A percentile compares a stretch with the other conserved stretches of the same genome.
These are phyloP conservation scores for Paramecium sonneborni DNA, from an alignment of 73 alveolate genomes.

Conservation along the genomic window DNA sequence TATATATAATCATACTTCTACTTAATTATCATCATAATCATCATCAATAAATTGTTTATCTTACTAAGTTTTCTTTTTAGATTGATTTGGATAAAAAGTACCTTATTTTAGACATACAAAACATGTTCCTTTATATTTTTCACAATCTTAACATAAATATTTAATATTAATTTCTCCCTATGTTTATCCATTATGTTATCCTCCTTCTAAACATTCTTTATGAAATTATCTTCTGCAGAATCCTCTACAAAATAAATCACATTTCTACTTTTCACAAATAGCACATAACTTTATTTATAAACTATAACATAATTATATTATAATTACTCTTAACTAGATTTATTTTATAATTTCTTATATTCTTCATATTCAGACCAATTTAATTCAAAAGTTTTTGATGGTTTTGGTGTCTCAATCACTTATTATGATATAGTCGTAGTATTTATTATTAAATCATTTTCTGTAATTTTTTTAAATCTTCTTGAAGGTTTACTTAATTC, in stretches of 20 bases:
- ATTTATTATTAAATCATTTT: slow-evolving; percentile 35
- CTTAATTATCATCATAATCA: slow-evolving; percentile 11
- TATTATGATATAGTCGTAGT: background rate
- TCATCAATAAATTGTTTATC: slow-evolving; percentile 5
- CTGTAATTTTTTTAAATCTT: slow-evolving; percentile 55
- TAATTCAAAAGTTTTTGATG: background rate
- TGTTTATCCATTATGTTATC: slow-evolving; percentile 5
- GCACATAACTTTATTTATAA: slow-evolving; percentile 64
- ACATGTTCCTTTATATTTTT: slow-evolving; percentile 71
- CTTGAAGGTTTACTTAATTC: slow-evolving; percentile 57
- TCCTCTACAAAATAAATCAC: slow-evolving; percentile 74
- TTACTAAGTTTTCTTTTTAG: slow-evolving; percentile 3
- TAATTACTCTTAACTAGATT: slow-evolving; percentile 12
- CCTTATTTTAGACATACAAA: slow-evolving; percentile 76
- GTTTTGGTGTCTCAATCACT: background rate
- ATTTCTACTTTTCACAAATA: slow-evolving; percentile 70
- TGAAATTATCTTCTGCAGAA: slow-evolving; percentile 83
- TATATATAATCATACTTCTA: background rate
- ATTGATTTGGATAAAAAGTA: slow-evolving; percentile 25
- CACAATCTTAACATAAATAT: slow-evolving; percentile 81
- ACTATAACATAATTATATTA: background rate
- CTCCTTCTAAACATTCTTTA: slow-evolving; percentile 73
- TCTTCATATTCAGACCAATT: slow-evolving; percentile 49
- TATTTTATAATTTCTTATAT: background rate
- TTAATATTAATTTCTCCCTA: slow-evolving; percentile 61